Evolutionary conservation across 208 protist species (phyloP).

Genomic region (Trypanosoma avium): DNA sequence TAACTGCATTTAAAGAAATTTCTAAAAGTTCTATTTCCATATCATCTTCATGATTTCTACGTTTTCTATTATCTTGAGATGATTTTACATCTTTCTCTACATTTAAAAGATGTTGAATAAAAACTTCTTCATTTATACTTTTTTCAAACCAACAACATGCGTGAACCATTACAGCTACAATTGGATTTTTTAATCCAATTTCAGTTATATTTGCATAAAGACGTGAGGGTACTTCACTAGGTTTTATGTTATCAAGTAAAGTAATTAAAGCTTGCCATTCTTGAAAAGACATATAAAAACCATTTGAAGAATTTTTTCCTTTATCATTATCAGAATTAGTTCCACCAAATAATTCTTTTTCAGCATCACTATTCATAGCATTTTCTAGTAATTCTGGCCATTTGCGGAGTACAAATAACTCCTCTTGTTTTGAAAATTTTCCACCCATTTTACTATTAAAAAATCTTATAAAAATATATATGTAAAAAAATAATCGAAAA

Average conservation of each 20-base stretch:
- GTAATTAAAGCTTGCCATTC: slow-evolving; percentile 78
- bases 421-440: slow-evolving; percentile 61
- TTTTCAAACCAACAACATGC: slow-evolving; percentile 54
- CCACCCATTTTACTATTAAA: slow-evolving; percentile 47
- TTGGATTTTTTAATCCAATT: slow-evolving; percentile 42
- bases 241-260: slow-evolving; percentile 29
- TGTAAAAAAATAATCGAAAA: neutral
- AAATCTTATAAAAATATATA: neutral
- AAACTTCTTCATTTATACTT: slow-evolving; percentile 26
- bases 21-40: slow-evolving; percentile 29
- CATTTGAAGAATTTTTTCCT: slow-evolving; percentile 5
- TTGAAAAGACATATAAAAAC: slow-evolving; percentile 59
- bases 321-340: neutral
- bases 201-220: slow-evolving; percentile 32
- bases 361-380: slow-evolving; percentile 40
- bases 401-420: slow-evolving; percentile 55
- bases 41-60: neutral
- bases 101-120: slow-evolving; percentile 32
- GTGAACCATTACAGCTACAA: slow-evolving; percentile 64
- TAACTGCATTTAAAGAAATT: slow-evolving; percentile 19
- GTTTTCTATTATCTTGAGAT: neutral
- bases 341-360: neutral
- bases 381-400: slow-evolving; percentile 65
- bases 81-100: slow-evolving; percentile 29
- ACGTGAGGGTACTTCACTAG: slow-evolving; percentile 37